Percentiles rank a stretch among this genome's conserved stretches.
Conservation (phyloP, 352 stramenopile genomes). For the Phytophthora ramorum region DNA sequence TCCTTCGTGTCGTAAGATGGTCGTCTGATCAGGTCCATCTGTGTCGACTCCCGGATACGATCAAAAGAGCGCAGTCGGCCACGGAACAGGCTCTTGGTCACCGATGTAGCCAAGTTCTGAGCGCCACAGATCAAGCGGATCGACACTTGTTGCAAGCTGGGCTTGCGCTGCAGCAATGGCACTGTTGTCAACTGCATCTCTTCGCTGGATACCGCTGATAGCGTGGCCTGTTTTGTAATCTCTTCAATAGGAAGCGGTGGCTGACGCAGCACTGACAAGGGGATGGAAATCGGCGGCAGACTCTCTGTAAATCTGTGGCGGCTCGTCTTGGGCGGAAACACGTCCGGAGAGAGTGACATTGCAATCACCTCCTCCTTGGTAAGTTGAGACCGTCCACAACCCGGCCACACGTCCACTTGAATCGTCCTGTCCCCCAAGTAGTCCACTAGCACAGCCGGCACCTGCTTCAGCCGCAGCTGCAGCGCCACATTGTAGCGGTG, state of each 20-base stretch:
- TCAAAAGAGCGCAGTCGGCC: conserved; percentile 75
- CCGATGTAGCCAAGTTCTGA: conserved; percentile 72
- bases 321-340: conserved; percentile 88
- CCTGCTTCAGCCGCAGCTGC: conserved; percentile 72
- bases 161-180: conserved; percentile 33
- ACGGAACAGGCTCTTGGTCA: conserved; percentile 79
- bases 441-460: conserved; percentile 82
- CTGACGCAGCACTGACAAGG: conserved; percentile 72
- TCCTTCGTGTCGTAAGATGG: conserved; percentile 65
- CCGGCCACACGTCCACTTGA: conserved; percentile 81
- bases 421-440: conserved; percentile 81
- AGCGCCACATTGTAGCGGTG: conserved; percentile 84
- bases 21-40: conserved; percentile 79
- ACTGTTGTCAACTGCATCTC: conserved; percentile 19
- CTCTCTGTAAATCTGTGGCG: conserved; percentile 84
- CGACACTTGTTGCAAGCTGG: conserved; percentile 71
- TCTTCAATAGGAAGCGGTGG: conserved; percentile 61
- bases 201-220: conserved; percentile 15
- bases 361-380: conserved; percentile 86
- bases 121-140: conserved; percentile 81
- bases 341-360: conserved; percentile 81
- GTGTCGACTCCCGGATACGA: conserved; percentile 43
- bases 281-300: conserved; percentile 84
- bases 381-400: conserved; percentile 66
- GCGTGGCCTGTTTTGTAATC: conserved; percentile 24